Evolutionary conservation across 2,329 filamentous ascomycete genomes (phyloP), one percentile per base, ranked within the genome.

Genomic region (Sporothrix phasma): DNA sequence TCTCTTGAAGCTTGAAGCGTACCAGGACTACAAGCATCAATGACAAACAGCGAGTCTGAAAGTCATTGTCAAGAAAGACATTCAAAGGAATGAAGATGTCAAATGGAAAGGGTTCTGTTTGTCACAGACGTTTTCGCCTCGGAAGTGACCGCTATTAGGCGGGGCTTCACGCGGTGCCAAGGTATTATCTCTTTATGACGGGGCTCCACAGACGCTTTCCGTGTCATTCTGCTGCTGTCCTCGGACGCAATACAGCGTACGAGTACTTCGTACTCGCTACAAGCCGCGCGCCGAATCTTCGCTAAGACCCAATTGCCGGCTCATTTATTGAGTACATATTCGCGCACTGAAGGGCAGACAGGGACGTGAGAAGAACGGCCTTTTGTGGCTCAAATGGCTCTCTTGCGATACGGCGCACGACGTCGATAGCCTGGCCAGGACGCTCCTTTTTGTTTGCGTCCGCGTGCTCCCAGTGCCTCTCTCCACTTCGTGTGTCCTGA

Each of bases 261-360:
- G n/a, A n/a, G n/a, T n/a, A n/a, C n/a, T n/a, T n/a, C n/a, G n/a
- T 22, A 29, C 17, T 39, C 19, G n/a, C 31, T 39, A 19, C 51
- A 39, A 17, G n/a, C 51, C 19, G 29, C 29, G 31, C 24, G 56
- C 58, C 26, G 51, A 34, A 29, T 41, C 37, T 45, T 60, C 64
- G 61, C 64, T 65, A 65, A 56, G 39, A 63, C 47, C 24, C 29
- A 63, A 59, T 60, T 65, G 47, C 60, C 64, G 54, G 51, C 46
- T 54, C 37, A n/a, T n/a, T n/a, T n/a, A n/a, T n/a, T n/a, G n/a
- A n/a, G n/a, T n/a, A n/a, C n/a, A 47, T 61, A 64, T 64, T 58
- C 56, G 58, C 58, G 58, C 43, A 61, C 24, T 41, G 17, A 26
- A 45, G 15, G 24, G 37, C 56, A 59, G 26, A 39, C 56, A 59